A percentile compares a stretch with the other conserved stretches of the same genome.
phyloP scores from a whole-genome alignment of 2,329 filamentous ascomycete genomes.

The Pestalotiopsis sp. region DNA sequence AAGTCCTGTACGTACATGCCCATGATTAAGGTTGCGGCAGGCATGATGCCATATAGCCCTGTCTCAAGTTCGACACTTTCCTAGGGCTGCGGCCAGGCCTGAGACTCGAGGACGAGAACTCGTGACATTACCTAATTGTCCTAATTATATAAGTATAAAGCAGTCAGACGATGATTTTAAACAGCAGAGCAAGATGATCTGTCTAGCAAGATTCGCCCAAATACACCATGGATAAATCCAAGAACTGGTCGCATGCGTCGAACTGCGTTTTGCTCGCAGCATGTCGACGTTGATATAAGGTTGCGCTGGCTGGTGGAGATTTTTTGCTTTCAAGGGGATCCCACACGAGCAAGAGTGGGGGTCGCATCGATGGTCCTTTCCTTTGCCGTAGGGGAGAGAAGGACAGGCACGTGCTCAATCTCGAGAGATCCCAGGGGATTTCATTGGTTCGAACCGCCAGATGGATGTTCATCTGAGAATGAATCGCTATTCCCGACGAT shows the following conservation, averaged over 20 bases:
- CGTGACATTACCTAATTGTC: no score
- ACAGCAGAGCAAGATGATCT: no score
- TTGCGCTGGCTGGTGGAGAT: slow-evolving; percentile 4
- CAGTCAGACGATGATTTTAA: no score
- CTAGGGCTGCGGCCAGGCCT: not conserved
- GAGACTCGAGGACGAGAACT: no score
- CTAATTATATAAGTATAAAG: no score
- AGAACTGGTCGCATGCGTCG: not conserved
- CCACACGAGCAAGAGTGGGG: slow-evolving; percentile 1
- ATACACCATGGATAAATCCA: not conserved
- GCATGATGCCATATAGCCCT: not conserved
- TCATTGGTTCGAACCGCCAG: not conserved
- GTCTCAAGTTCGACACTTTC: not conserved
- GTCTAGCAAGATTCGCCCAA: no score
- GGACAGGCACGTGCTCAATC: not conserved
- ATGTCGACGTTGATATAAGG: slow-evolving; percentile 6
- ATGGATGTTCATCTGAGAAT: not conserved
- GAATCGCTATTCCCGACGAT: not conserved
- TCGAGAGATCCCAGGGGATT: not conserved
- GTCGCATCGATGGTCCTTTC: not conserved
- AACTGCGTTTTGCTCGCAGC: not conserved
- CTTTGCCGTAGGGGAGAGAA: not conserved
- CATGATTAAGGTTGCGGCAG: not conserved
- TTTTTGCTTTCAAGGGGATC: not conserved
- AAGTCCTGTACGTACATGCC: not conserved